Evolutionary conservation across 139 green algal genomes (phyloP), one percentile per base, ranked within the genome.

Genomic region (Desmodesmus armatus): DNA sequence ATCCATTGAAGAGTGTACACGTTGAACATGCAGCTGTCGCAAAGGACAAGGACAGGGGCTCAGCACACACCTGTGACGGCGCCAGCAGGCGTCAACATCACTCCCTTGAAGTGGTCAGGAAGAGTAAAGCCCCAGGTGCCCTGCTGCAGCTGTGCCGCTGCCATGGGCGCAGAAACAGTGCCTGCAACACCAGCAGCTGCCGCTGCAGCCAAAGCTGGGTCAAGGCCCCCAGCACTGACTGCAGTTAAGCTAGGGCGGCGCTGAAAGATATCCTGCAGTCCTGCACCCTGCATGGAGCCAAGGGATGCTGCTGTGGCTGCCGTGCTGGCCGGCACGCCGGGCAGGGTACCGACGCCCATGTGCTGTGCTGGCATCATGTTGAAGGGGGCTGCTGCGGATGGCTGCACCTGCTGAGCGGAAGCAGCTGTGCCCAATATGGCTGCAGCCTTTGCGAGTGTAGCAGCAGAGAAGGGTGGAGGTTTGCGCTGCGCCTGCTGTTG

Each of bases 61-160:
- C n/a, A n/a, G n/a, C n/a, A n/a, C 9, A 72, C 63, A 1, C 63
- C 23, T 6, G 63, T 72, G 63, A 13, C n/a, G 3, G 75, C 75
- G 2, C 75, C 75, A 27, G 75, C 75, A 82, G 75, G 75, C 11
- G 75, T 70, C 33, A 71, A 17, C 75, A 82, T 53, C 33, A 71
- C 51, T 2, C 75, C 75, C 11, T 55, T 1, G 39, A 82, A 82
- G 15, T n/a, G n/a, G n/a, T n/a, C 35, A 51, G 13, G 43, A 25
- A 37, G 41, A 19, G 60, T 33, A 17, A 9, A 37, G 60, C 60
- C 9, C 11, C 60, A 33, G 60, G 11, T 69, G 60, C 60, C 9
- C 47, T 55, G 47, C 47, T 27, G 62, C 5, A 33, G 21, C 41
- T 25, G 25, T 19, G 25, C 41, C 23, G 23, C 41, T 43, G 63